Percentiles rank a stretch among this genome's conserved stretches.
Evolutionary conservation across 257 asterid genomes (phyloP).

Genomic region (Solanum pinnatisectum): DNA sequence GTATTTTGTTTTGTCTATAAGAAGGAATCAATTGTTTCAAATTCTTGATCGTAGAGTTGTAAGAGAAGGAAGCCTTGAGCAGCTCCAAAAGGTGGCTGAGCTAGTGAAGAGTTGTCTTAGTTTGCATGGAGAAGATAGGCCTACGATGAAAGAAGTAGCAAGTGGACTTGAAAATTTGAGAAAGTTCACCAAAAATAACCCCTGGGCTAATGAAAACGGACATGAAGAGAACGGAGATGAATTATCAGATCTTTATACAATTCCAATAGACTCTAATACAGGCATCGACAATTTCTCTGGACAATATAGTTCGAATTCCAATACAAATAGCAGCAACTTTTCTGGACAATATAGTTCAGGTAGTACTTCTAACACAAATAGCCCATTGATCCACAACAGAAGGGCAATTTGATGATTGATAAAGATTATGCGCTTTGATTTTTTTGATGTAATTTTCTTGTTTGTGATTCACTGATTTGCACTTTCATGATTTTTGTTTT

Average conservation of each 20-base stretch:
- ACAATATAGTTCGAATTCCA: conserved; percentile 3
- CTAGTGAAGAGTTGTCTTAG: conserved; percentile 43
- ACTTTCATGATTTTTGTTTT: background rate
- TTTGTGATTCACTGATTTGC: background rate
- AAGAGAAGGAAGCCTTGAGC: conserved; percentile 57
- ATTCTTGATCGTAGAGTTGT: conserved; percentile 46
- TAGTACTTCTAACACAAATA: conserved; percentile 12
- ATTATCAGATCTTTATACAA: conserved; percentile 36
- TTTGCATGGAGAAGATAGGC: conserved; percentile 47
- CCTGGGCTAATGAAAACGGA: conserved; percentile 31
- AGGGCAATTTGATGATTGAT: background rate
- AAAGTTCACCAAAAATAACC: conserved; percentile 31
- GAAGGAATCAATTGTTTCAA: conserved; percentile 39
- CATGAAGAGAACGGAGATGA: conserved; percentile 12
- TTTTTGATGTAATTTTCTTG: background rate
- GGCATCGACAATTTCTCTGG: conserved; percentile 12
- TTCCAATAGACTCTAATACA: conserved; percentile 11
- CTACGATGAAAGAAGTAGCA: conserved; percentile 72
- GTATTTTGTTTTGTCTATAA: conserved; percentile 25
- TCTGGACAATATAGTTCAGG: conserved; percentile 30
- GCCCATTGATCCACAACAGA: conserved; percentile 8
- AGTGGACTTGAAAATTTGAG: conserved; percentile 61
- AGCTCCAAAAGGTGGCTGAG: conserved; percentile 34
- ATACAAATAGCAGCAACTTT: conserved; percentile 7
- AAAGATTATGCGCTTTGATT: background rate